phyloP scores from a whole-genome alignment of 768 basidiomycete genomes.

The Phylloporus rhodoxanthus region DNA sequence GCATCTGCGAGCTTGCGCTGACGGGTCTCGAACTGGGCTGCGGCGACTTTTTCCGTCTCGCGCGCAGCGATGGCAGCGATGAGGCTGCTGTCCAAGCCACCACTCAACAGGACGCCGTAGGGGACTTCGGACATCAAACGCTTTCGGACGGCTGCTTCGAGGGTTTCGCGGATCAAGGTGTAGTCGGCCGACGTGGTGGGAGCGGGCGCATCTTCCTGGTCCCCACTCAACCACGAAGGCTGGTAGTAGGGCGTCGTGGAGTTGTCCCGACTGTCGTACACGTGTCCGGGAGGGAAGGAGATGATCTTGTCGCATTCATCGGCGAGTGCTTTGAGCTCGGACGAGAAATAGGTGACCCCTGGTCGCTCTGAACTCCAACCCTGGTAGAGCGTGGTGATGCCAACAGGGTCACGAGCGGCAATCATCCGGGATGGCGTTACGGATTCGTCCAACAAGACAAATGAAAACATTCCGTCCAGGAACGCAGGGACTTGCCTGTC shows the following conservation, averaged over 20 bases:
- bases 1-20: slow-evolving; percentile 51
- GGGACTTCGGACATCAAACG: slow-evolving; percentile 98
- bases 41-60: slow-evolving; percentile 88
- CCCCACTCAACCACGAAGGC: slow-evolving; percentile 87
- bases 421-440: slow-evolving; percentile 85
- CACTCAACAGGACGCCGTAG: slow-evolving; percentile 92
- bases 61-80: slow-evolving; percentile 93
- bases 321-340: slow-evolving; percentile 87
- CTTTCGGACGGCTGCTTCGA: slow-evolving; percentile 91
- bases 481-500: slow-evolving; percentile 68
- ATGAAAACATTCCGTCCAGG: slow-evolving; percentile 99
- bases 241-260: slow-evolving; percentile 80
- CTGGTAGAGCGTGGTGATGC: slow-evolving; percentile 98
- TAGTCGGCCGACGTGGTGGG: slow-evolving; percentile 62
- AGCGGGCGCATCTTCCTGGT: slow-evolving; percentile 52
- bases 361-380: slow-evolving; percentile 85
- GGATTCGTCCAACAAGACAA: slow-evolving; percentile 91
- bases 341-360: slow-evolving; percentile 84
- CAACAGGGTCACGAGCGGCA: slow-evolving; percentile 94
- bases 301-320: slow-evolving; percentile 94
- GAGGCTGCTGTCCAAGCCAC: slow-evolving; percentile 92
- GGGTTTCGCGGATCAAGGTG: slow-evolving; percentile 64
- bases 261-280: slow-evolving; percentile 81
- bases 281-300: slow-evolving; percentile 95
- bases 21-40: slow-evolving; percentile 68